Evolutionary conservation across 1,139 yeast species (phyloP).

Genomic region (Scheffersomyces illinoinensis): DNA sequence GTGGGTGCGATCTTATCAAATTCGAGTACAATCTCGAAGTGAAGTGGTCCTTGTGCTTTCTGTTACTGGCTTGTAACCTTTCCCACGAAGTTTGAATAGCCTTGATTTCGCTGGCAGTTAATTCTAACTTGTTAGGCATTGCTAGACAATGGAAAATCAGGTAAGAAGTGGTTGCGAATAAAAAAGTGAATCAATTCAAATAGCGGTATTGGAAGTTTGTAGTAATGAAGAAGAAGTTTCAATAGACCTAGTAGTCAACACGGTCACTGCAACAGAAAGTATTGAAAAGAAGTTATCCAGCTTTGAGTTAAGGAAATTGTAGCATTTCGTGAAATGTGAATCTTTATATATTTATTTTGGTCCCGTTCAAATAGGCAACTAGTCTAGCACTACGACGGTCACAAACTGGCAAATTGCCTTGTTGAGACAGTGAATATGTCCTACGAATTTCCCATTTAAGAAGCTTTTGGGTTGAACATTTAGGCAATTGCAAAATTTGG

Average conservation of each 20-base stretch:
- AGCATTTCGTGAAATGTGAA: neutral
- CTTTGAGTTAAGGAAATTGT: neutral
- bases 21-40: conserved; percentile 33
- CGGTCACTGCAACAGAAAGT: neutral
- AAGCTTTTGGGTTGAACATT: neutral
- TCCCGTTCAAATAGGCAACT: neutral
- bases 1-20: conserved; percentile 32
- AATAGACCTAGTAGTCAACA: neutral
- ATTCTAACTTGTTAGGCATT: conserved; percentile 6
- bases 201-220: neutral
- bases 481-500: neutral
- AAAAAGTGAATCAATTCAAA: neutral
- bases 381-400: neutral
- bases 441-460: neutral
- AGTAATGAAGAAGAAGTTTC: neutral
- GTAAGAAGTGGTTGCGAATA: neutral
- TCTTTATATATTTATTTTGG: neutral
- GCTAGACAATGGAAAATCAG: neutral
- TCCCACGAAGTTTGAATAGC: conserved; percentile 34
- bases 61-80: conserved; percentile 27
- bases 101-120: conserved; percentile 11
- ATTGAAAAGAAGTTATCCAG: neutral
- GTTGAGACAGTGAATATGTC: neutral
- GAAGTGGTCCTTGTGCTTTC: conserved; percentile 31
- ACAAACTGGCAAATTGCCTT: neutral